phyloP scores from a whole-genome alignment of 2,329 filamentous ascomycete genomes.

The Dactylellina haptotyla region DNA sequence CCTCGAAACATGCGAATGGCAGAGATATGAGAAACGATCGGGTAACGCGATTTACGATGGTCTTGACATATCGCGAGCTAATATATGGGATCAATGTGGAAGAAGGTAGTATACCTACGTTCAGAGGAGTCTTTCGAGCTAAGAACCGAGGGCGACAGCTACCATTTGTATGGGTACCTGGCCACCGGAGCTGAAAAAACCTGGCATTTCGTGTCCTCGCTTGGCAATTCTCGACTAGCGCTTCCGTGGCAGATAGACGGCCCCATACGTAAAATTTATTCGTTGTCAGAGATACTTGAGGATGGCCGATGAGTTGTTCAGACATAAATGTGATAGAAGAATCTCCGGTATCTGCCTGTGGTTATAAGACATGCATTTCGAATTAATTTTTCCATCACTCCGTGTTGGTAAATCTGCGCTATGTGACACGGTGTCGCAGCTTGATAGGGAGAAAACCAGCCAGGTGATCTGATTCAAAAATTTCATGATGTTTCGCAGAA shows the following conservation, averaged over 20 bases:
- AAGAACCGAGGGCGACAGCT: neutral
- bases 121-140: neutral
- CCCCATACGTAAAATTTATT: neutral
- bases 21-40: neutral
- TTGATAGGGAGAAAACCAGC: neutral
- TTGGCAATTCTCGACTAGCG: neutral
- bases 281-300: neutral
- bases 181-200: neutral
- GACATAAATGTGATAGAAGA: slow-evolving; percentile 9
- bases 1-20: neutral
- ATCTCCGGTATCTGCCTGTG: neutral
- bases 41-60: neutral
- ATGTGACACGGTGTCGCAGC: slow-evolving; percentile 25
- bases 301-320: slow-evolving; percentile 19
- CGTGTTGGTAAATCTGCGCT: neutral
- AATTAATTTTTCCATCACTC: neutral
- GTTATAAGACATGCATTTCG: neutral
- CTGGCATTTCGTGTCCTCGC: neutral
- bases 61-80: neutral
- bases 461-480: neutral
- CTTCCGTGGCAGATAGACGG: neutral
- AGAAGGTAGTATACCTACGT: neutral
- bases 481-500: neutral
- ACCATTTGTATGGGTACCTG: neutral
- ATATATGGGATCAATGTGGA: neutral